Evolutionary conservation across 257 asterid genomes (phyloP), one percentile per base, ranked within the genome.

Genomic region (Schizonepeta tenuifolia): DNA sequence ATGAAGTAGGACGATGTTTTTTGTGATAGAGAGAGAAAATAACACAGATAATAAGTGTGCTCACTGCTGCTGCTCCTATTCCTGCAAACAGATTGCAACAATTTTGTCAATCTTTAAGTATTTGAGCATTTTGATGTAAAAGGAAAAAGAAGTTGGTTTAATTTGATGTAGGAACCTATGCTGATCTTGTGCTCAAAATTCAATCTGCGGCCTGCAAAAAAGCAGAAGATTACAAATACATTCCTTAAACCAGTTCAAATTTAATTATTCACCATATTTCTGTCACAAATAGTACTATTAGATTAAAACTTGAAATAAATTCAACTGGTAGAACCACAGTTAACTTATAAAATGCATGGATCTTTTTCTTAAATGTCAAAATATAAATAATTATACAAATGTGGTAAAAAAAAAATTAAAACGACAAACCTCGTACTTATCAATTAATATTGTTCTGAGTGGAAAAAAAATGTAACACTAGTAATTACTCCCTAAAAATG

Each of bases 121-220:
- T 24, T 11, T 28, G 33, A 7, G 24, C 47, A 33, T 24, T 38
- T 36, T 57, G 44, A 14, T 24, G 14, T 70, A 26, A 24, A 36
- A 41, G n/a, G 1, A 36, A 26, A 22, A 4, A 40, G 6, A 36
- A 14, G 41, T 71, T 11, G 35, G 17, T 20, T 12, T 24, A 46
- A 54, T 6, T 12, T 24, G 56, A 54, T 6, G 9, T 14, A 9
- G 15, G 61, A 82, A 81, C 93, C 93, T 80, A 87, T 80, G 46
- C 65, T 81, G 67, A 87, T 59, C 86, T 87, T 87, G 74, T 38
- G 64, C 36, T 69, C 26, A 70, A 73, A 5, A 8, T 82, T 73
- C 50, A 49, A 17, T 46, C 47, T 17, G 12, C 58, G 9, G 21
- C 82, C 88, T 85, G 88, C 65, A 50, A 47, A 56, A 26, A 12